These are phyloP conservation scores for Pilatotrama ljubarskyi DNA, from an alignment of 768 basidiomycete species.

Conservation along the genomic window DNA sequence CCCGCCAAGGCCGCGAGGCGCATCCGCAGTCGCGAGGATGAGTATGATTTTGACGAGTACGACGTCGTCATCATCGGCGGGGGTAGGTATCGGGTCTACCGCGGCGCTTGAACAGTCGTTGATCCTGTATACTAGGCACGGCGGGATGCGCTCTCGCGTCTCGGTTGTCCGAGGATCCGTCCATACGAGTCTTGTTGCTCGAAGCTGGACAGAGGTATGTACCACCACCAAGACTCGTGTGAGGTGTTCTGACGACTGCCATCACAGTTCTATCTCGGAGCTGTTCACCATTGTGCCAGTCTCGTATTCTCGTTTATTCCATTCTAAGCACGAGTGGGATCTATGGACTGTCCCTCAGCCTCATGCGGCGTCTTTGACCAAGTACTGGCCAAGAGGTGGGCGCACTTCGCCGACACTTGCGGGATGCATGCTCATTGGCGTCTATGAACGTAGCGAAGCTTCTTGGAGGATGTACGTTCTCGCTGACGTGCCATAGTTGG, in stretches of 20 bases:
- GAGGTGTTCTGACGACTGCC: too few relatives aligned
- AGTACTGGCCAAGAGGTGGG: conserved; percentile 68
- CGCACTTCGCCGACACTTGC: not conserved
- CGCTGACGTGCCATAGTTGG: not conserved
- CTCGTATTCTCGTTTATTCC: conserved; percentile 38
- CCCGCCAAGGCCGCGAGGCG: conserved; percentile 11
- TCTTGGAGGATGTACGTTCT: conserved; percentile 67
- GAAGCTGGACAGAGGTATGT: conserved; percentile 63
- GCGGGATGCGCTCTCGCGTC: conserved; percentile 63
- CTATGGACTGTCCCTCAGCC: conserved; percentile 59
- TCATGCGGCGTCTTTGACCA: conserved; percentile 45
- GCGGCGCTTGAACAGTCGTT: not conserved
- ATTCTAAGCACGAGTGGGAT: conserved; percentile 50
- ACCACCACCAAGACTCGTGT: too few relatives aligned
- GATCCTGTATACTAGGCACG: conserved; percentile 42
- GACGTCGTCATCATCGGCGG: conserved; percentile 41
- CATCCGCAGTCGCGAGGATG: not conserved
- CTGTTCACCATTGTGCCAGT: conserved; percentile 21
- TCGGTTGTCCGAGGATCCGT: conserved; percentile 56
- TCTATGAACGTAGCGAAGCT: conserved; percentile 51
- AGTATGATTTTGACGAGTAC: conserved; percentile 30
- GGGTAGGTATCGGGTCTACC: conserved; percentile 24
- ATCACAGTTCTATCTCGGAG: conserved; percentile 15
- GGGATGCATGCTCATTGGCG: not conserved
- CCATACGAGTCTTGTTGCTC: conserved; percentile 52